Evolutionary conservation across 306 rosid species (phyloP), one percentile per base, ranked within the genome.

Genomic region (Sesbania bispinosa): DNA sequence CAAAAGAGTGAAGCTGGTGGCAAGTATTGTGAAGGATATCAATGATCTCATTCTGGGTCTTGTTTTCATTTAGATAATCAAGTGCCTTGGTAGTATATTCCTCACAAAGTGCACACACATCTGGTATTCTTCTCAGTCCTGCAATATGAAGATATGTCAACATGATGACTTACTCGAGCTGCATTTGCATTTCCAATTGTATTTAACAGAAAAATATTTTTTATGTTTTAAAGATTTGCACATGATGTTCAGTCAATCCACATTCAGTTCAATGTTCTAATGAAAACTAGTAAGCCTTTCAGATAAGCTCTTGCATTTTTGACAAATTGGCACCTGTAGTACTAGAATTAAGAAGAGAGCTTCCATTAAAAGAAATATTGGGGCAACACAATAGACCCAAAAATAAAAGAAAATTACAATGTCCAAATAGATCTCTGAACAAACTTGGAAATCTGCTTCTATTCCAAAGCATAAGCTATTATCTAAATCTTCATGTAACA

Each of bases 61-160:
- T 83, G 81, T 90, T 87, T 77, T 78, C 80, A 14, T 63, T 64
- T 50, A 93, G 53, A 85, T 88, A 90, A 16, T 85, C 85, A 54
- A 90, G 71, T 52, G 97, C 94, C 85, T 83, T 82, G 54, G 77
- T 18, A 63, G 87, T 72, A 76, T 85, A 93, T 78, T 88, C 86
- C 85, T 85, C 84, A 41, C 98, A 93, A 80, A 90, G 88, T 74
- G 80, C 68, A 77, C 98, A 93, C 46, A 87, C 67, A 74, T 63
- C 90, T 55, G 67, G 87, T 48, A 33, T 71, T 53, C 10, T 47
- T 76, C 51, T 69, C 47, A 75, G 41, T 53, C 77, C 88, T 80
- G 79, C 57, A 65, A 46, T 82, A 68, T 78, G 72, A 80, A 51
- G 43, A 71, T 23, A 57, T 9, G 45, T 14, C 16, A 64, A 35